Evolutionary conservation across 2,329 filamentous ascomycete genomes (phyloP), one percentile per base, ranked within the genome.

Genomic region (Dothistroma pini): DNA sequence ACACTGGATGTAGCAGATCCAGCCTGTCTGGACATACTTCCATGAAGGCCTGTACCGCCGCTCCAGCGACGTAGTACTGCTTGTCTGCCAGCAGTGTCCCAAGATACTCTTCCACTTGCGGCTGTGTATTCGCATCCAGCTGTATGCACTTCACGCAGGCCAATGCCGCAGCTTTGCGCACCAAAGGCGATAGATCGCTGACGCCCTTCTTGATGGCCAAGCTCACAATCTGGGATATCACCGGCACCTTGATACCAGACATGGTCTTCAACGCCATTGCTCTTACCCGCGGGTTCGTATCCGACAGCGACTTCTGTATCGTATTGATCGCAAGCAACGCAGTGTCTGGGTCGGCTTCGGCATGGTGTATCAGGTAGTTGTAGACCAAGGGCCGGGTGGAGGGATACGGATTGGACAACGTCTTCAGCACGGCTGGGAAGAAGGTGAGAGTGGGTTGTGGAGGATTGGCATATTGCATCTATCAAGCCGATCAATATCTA

Each of bases 381-480:
- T 99, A 99, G 64, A 99, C 95, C 59, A 99, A 86, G 77, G 97
- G 97, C 79, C 97, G 96, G 76, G 97, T 93, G 72, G 96, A 92
- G 70, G 97, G 84, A 71, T 92, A 96, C 14, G 93, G 89, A 41
- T 91, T 96, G 31, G 93, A 93, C 62, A 97, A 91, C 70, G 97
- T 99, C 80, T 99, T 99, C 75, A 99, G 91, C 58, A 99, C 90
- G 25, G 92, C 90, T n/a, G 93, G 96, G 81, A 99, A 99, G 82
- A 93, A 96, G 22, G 90, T 88, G 2, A 96, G 83, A 60, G 92
- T 96, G 68, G 91, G 89, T 75, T 96, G 90, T 69, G 90, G 87
- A 69, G 91, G 89, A 74, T 93, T 89, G 71, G 89, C 87, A 79
- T 97, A 97, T 86, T 96, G 96, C 89, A 97, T 93, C 91, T 96